Evolutionary conservation across 192 early-diverging fungal species (phyloP), one percentile per base, ranked within the genome.

Genomic region (Mortierella hygrophila): DNA sequence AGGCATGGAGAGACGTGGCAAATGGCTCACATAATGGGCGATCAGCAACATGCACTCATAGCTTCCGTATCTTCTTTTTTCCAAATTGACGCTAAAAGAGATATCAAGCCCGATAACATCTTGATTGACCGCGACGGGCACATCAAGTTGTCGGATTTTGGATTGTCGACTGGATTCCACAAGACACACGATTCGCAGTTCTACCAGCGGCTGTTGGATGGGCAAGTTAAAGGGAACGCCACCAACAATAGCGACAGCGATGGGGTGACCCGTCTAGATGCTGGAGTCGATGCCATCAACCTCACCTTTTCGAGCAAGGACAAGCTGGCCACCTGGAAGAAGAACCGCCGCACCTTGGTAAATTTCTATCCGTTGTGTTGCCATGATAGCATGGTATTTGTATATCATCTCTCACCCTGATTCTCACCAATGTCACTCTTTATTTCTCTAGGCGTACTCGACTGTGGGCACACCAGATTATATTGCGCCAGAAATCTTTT

Each of bases 141-240:
- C 85, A 94, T 99, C 68, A 99, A 99, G 90, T 90, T 99, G 15
- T 98, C 97, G 15, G 99, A 99, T 88, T 99, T 99, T 93, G 99
- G 99, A n/a, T 93, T 99, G 18, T 98, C 98, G 8, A 99, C 98
- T 4, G 99, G 99, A 0, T 99, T 99, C 90, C 98, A 99, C 90
- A 97, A 97, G 91, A 98, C 98, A 35, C 98, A 99, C 82, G 98
- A 99, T 89, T 98, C 98, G 42, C 92, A 95, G 46, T 99, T 97
- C 88, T 99, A 99, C 83, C 94, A 96, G 81, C 90, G 93, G 29
- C 88, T 97, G 70, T 82, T 96, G 74, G 96, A 96, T 41, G 94
- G 93, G 68, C 91, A 92, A 41, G 89, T 90, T 74, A 91, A 90
- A 68, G 93, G 92, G 72, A 82, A 80, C 41, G 80, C 77, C 63